Conservation (phyloP, 1,139 yeast species). For the Zhuliangozyma parablackwelliae region DNA sequence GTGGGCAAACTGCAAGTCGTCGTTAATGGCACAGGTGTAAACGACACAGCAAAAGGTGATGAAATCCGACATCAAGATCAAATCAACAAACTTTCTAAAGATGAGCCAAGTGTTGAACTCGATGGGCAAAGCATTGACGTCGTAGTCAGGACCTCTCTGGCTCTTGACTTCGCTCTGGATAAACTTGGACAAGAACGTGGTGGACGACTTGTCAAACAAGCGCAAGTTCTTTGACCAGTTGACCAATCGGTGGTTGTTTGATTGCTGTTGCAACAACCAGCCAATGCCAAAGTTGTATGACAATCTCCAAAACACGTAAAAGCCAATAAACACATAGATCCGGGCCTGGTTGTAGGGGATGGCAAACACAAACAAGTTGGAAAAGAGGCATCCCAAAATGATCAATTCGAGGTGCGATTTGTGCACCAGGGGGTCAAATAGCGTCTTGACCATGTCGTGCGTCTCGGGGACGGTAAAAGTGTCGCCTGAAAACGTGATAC, state of each 20-base stretch:
- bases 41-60: constrained; percentile 72
- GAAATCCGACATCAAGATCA: constrained; percentile 83
- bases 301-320: constrained; percentile 74
- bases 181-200: constrained; percentile 36
- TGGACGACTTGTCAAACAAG: constrained; percentile 41
- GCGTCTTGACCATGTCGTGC: constrained; percentile 80
- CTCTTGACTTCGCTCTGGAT: constrained; percentile 44
- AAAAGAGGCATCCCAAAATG: constrained; percentile 49
- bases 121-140: constrained; percentile 52
- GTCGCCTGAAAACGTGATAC: constrained; percentile 46
- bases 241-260: constrained; percentile 54
- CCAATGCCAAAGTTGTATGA: constrained; percentile 82
- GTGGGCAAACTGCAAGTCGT: constrained; percentile 37
- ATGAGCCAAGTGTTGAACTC: constrained; percentile 84
- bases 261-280: constrained; percentile 61
- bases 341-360: constrained; percentile 28
- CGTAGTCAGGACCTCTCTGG: constrained; percentile 57
- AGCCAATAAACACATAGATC: constrained; percentile 42
- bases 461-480: constrained; percentile 72
- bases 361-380: constrained; percentile 50
- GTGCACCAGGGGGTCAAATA: constrained; percentile 70
- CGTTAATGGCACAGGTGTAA: constrained; percentile 47
- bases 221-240: constrained; percentile 45
- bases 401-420: constrained; percentile 65
- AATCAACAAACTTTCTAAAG: constrained; percentile 75